Evolutionary conservation across 2,329 filamentous ascomycete genomes (phyloP), one percentile per base, ranked within the genome.

Genomic region (Epichloe sylvatica): DNA sequence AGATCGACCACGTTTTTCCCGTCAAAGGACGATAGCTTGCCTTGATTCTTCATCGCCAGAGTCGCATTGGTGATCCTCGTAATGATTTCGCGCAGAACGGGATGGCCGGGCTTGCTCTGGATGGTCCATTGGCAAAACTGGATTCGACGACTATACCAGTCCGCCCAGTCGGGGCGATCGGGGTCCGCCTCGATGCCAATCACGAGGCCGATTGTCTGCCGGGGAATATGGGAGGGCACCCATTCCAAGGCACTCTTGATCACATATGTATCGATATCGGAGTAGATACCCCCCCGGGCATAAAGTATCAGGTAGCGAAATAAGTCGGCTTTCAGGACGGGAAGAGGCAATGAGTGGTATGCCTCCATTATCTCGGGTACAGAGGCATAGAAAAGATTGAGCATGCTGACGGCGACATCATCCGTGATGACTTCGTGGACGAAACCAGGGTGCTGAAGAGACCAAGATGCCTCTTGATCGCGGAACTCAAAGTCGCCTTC

Each of bases 91-190:
- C 90, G 81, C 51, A 98, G 76, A 12, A 95, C 81, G 0, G 92
- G 92, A 64, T 98, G 92, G 11, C 92, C 92, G 0, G 91, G 85
- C 67, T 98, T 98, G 51, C 86, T 74, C 67, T 97, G 91, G 54
- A 98, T 96, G 1, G 92, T 98, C 92, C 92, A 98, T 66, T 98
- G 92, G 69, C 92, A 98, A 68, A 98, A 97, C 64, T 97, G 92
- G 53, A 98, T 90, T 55, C 91, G 80, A 52, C 92, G 84, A 55
- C 88, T 92, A 72, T 97, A 98, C 92, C 91, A 97, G 1, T 95
- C 74, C 36, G 80, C 77, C 92, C 92, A 98, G 65, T 98, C 92
- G 3, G 80, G 78, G 45, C 92, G 80, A 66, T 97, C 89, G 0
- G 92, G 89, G 62, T 98, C 92, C 4, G 92, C 92, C 70, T 98